Evolutionary conservation across 768 basidiomycete species (phyloP), one percentile per base, ranked within the genome.

Genomic region (Trametes cingulata): DNA sequence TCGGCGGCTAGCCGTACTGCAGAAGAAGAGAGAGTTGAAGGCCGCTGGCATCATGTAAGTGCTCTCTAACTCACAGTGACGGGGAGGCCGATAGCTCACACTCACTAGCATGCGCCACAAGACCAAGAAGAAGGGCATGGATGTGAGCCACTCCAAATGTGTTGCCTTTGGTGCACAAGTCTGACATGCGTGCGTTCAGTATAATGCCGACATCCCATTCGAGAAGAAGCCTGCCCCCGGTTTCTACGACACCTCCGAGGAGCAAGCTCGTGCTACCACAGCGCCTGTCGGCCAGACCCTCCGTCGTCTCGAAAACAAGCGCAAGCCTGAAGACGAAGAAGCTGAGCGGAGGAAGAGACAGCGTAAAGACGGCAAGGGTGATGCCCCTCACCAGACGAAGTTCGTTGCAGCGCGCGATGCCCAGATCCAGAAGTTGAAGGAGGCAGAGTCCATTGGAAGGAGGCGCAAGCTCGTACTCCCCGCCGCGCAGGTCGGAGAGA

Each of bases 191-290:
- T 37, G 35, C 22, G 46, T 65, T 33, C 64, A 97, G 91, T 99
- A 98, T 77, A 99, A 98, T 69, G 86, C 94, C 51, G 97, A 99
- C 71, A 97, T 98, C 65, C 97, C 97, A 0, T 98, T 98, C 71
- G 97, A 99, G 77, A 98, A 98, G 78, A 92, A 92, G 70, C 82
- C 97, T 0, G 95, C 93, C 0, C 76, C 95, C 10, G 97, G 97
- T 0, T 99, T 99, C 76, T 99, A 98, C 74, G 97, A 99, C 71
- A 95, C 93, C 2, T 83, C 88, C 0, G 97, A 96, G 65, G 97
- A 99, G 71, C 89, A 95, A 68, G 89, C 93, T 5, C 89, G 91
- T 49, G 78, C 87, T 39, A 85, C 90, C 14, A 80, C 85, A n/a
- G 93, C 96, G 0, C 96, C 92, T 0, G 88, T 98, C 25, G 95